Base-by-base conservation (phyloP, 75 land plant genomes). In the Picea glauca region DNA sequence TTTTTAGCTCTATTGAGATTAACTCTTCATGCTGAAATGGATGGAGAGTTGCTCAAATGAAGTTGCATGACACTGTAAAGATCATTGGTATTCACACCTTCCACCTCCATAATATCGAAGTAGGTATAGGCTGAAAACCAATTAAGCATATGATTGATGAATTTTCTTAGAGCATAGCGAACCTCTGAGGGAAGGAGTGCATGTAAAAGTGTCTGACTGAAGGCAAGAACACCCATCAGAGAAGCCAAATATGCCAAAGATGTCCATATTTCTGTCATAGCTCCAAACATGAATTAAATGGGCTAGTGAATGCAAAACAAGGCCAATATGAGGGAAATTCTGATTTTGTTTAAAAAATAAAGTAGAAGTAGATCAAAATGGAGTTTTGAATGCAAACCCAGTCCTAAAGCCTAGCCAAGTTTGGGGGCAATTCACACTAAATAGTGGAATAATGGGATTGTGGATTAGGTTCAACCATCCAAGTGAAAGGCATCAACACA, bases 31-130 rank as follows among this genome's bases (percentile, higher is more conserved):
- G 83, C 91, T 59, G 91, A 31, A 78, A 78, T 79, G 85, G 86
- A 78, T 80, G 88, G 84, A 65, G 92, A 80, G 73, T 78, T 63
- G 89, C 87, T 84, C 13, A 93, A 86, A 82, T 94, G 91, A 56
- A 81, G 81, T 75, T 86, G 89, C 67, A 87, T 93, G 72, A 91
- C 86, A 81, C 76, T 83, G 88, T 92, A 94, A 76, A 94, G 92
- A 75, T 92, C 97, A 87, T 94, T 94, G 82, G 89, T 87, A 85
- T 83, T 90, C 72, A 91, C 94, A 76, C 94, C 91, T 70, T 92
- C 92, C 78, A 85, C 81, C 72, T 92, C 97, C 61, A 84, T 84
- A 74, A 94, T 85, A 82, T 90, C 88, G 80, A 87, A 90, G 91
- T 87, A 84, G 85, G 81, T 82, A 87, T 92, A 90, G 85, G 89